Evolutionary conservation across 2,329 filamentous ascomycete genomes (phyloP).

Genomic region (Polytolypa hystricis): DNA sequence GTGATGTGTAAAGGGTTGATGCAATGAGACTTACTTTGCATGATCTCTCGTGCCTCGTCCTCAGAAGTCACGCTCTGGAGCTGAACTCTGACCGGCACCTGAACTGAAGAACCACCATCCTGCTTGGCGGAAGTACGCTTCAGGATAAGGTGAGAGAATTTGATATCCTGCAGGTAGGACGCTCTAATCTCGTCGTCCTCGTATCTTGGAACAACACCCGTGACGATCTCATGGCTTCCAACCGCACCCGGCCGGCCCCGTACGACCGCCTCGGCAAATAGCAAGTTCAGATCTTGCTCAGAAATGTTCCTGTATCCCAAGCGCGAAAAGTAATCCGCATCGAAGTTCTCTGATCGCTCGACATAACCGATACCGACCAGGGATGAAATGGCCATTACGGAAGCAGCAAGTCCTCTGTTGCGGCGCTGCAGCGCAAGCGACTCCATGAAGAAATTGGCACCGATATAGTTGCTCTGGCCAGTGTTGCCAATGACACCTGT

Average conservation of each 20-base stretch:
- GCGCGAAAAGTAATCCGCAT: background rate
- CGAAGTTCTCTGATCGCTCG: background rate
- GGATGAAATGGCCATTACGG: constrained; percentile 28
- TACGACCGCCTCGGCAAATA: background rate
- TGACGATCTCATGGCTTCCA: background rate
- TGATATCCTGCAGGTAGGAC: background rate
- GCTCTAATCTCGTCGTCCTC: background rate
- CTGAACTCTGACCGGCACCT: background rate
- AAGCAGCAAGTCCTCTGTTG: constrained; percentile 27
- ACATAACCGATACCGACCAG: constrained; percentile 36
- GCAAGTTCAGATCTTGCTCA: background rate
- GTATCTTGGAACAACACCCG: background rate
- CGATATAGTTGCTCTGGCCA: constrained; percentile 37
- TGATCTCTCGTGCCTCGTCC: no score
- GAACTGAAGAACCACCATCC: background rate
- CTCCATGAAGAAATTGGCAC: constrained; percentile 36
- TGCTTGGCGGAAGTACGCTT: background rate
- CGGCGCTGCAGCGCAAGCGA: constrained; percentile 27
- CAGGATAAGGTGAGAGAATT: background rate
- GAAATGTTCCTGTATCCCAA: background rate
- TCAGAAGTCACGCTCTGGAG: background rate
- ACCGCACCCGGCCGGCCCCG: background rate
- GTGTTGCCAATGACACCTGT: constrained; percentile 18
- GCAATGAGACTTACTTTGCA: no score
- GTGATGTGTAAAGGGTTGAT: no score